Base-by-base conservation (phyloP, 495 filamentous ascomycete genomes). In the Platismatia glauca region DNA sequence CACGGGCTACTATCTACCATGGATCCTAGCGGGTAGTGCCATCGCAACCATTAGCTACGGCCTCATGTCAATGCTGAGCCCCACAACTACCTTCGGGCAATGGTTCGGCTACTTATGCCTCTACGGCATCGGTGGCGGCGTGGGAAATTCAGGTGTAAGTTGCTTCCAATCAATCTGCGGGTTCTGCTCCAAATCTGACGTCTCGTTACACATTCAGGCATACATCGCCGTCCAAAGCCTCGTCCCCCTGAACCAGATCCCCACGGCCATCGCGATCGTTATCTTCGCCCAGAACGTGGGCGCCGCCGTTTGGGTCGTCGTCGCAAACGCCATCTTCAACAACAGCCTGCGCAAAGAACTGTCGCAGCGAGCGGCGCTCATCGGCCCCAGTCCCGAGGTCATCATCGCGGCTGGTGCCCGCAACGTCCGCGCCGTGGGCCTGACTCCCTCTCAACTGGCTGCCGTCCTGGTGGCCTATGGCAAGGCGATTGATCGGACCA, bases 301-400 rank as follows among this genome's bases (percentile, higher is more conserved):
- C 44, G 85, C 82, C 27, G 81, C 86, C 0, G 70, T 89, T 11
- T 88, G 86, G 68, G 78, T 91, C 33, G 79, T 79, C 7, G 80
- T 89, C 35, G 84, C 75, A 29, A 81, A 90, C 66, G 86, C 83
- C 62, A 79, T 91, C 60, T 87, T 93, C 66, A 76, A 78, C 46
- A 87, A 87, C 71, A 77, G 78, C 50, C 78, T 91, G 11, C 68
- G 82, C 22, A 68, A 73, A 33, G 76, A 81, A 31, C 72, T 90
- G 7, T 69, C 67, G 0, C 64, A 70, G 39, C 71, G 69, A 46
- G 69, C 73, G 16, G 24, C 46, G 46, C 46, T 50, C 46, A 66
- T 69, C 1, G 60, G 34, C 4, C 64, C 72, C 16, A 68, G 84
- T 60, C 71, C 83, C 1, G 41, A 48, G 0, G 39, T 74, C 15